Percentiles rank a stretch among this genome's conserved stretches.
Evolutionary conservation across 768 basidiomycete species (phyloP).

Genomic region (Mycena pura): DNA sequence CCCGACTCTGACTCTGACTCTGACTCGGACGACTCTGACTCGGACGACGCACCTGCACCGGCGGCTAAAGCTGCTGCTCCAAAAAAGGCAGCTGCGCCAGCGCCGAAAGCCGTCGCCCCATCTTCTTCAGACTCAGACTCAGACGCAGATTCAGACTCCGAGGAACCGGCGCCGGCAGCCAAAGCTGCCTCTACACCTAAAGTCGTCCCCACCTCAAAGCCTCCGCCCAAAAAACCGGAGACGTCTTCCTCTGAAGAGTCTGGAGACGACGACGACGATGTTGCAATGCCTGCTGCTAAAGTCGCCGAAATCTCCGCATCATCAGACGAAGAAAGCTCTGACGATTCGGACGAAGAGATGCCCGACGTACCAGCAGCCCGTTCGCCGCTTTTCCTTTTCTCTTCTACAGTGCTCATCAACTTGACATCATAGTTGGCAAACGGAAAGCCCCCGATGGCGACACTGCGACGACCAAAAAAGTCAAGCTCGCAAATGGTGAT

Average conservation of each 20-base stretch:
- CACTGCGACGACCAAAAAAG: conserved; percentile 77
- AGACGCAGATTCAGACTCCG: too few relatives aligned
- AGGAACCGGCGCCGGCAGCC: conserved; percentile 24
- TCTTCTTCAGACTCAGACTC: conserved; percentile 36
- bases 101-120: conserved; percentile 32
- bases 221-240: conserved; percentile 25
- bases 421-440: conserved; percentile 58
- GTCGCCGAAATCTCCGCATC: conserved; percentile 28
- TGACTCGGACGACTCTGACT: conserved; percentile 37
- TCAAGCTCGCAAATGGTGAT: conserved; percentile 71
- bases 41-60: conserved; percentile 30
- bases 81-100: conserved; percentile 3
- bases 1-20: conserved; percentile 31
- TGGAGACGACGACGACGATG: too few relatives aligned
- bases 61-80: conserved; percentile 5
- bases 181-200: too few relatives aligned
- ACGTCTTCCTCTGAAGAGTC: conserved; percentile 37
- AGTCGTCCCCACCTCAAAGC: conserved; percentile 26
- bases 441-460: conserved; percentile 79
- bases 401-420: not conserved
- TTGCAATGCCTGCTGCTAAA: conserved; percentile 8
- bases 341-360: conserved; percentile 70
- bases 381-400: conserved; percentile 30
- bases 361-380: conserved; percentile 49
- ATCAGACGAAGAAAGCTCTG: too few relatives aligned